Percentiles rank a stretch among this genome's conserved stretches.
Evolutionary conservation across 1,139 yeast genomes (phyloP).

Genomic region (Zhuliangozyma parablackwelliae): DNA sequence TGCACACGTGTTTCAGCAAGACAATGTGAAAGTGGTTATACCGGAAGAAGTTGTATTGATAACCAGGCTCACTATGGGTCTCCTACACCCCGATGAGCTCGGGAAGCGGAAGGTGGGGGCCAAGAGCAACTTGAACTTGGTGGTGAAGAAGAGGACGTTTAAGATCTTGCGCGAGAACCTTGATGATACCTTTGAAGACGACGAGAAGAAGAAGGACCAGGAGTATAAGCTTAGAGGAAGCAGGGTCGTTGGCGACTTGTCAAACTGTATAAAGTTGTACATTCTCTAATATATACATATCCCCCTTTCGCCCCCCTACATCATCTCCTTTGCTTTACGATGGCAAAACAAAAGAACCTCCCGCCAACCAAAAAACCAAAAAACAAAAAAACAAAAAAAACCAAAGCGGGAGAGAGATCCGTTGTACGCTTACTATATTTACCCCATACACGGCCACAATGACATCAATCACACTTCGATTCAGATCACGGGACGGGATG

Average conservation of each 20-base stretch:
- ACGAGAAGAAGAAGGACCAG: slow-evolving; percentile 2
- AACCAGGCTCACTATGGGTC: slow-evolving; percentile 3
- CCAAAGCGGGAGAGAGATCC: too few relatives aligned
- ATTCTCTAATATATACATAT: neutral
- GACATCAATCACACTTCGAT: slow-evolving; percentile 43
- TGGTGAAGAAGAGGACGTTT: neutral
- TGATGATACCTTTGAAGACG: neutral
- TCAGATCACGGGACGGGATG: slow-evolving; percentile 82
- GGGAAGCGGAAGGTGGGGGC: neutral
- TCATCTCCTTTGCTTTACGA: too few relatives aligned
- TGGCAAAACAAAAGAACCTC: too few relatives aligned
- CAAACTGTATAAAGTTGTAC: slow-evolving; percentile 10
- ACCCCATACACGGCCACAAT: neutral
- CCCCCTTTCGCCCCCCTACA: too few relatives aligned
- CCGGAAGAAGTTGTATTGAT: slow-evolving; percentile 2
- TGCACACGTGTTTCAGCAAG: neutral
- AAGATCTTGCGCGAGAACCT: slow-evolving; percentile 1
- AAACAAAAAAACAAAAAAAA: too few relatives aligned
- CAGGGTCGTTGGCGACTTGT: slow-evolving; percentile 8
- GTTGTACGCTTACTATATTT: too few relatives aligned
- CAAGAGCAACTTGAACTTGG: slow-evolving; percentile 1
- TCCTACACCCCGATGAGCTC: slow-evolving; percentile 4
- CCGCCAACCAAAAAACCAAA: too few relatives aligned
- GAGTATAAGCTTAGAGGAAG: slow-evolving; percentile 1
- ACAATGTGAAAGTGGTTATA: slow-evolving; percentile 3